These are phyloP conservation scores for Rauvolfia tetraphylla DNA, from an alignment of 257 asterid species.

Conservation along the genomic window DNA sequence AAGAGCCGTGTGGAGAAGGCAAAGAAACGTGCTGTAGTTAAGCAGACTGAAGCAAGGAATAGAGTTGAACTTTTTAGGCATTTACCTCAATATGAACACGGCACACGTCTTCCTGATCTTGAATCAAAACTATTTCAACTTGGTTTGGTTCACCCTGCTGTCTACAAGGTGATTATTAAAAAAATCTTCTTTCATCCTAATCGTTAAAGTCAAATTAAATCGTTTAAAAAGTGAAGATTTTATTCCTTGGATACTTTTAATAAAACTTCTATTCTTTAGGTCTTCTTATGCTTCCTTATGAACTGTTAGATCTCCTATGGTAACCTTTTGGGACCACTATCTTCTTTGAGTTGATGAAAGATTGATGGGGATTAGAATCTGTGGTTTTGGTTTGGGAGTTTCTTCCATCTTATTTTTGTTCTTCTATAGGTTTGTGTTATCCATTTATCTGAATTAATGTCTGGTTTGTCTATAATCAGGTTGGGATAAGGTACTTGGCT, in stretches of 20 bases:
- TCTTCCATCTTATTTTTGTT: neutral
- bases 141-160: conserved; percentile 76
- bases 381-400: neutral
- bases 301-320: conserved; percentile 2
- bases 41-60: conserved; percentile 77
- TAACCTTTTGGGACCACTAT: neutral
- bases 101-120: conserved; percentile 62
- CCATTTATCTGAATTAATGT: neutral
- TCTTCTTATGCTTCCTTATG: neutral
- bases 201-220: neutral
- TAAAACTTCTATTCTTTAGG: neutral
- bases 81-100: conserved; percentile 90
- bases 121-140: conserved; percentile 73
- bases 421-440: neutral
- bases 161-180: conserved; percentile 51
- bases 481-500: conserved; percentile 74
- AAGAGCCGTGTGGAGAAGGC: conserved; percentile 86
- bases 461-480: conserved; percentile 47
- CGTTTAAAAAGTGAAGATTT: neutral
- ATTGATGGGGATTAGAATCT: neutral
- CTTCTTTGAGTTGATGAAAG: neutral
- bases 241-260: neutral
- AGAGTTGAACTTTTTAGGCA: conserved; percentile 96
- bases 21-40: conserved; percentile 82
- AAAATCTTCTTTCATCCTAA: neutral